These are phyloP conservation scores for Melanogaster broomeanus DNA, from an alignment of 768 basidiomycete genomes.

Conservation along the genomic window DNA sequence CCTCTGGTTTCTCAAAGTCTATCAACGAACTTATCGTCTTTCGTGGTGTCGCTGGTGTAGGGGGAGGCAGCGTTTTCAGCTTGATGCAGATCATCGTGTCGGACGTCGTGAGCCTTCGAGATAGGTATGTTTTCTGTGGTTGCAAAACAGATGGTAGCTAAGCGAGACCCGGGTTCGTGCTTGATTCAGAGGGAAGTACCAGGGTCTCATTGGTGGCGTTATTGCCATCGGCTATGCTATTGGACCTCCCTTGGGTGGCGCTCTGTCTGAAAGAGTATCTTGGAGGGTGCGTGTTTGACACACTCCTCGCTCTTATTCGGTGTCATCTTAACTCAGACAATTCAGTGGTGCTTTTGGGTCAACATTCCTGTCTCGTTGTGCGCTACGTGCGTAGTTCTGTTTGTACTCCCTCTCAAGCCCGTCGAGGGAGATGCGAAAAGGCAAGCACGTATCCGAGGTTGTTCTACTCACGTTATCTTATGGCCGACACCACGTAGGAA, in stretches of 20 bases:
- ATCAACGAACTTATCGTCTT: slow-evolving; percentile 72
- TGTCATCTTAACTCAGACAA: background rate
- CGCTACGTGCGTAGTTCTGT: slow-evolving; percentile 57
- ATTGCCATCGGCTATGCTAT: slow-evolving; percentile 58
- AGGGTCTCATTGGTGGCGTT: slow-evolving; percentile 67
- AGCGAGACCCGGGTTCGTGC: background rate
- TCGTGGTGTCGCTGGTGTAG: slow-evolving; percentile 66
- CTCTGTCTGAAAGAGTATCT: slow-evolving; percentile 57
- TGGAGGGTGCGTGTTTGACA: slow-evolving; percentile 54
- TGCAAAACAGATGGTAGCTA: background rate
- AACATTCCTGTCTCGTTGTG: slow-evolving; percentile 59
- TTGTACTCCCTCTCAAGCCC: slow-evolving; percentile 68
- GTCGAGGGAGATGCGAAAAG: slow-evolving; percentile 60
- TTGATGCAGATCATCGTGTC: slow-evolving; percentile 72
- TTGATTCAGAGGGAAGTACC: slow-evolving; percentile 73
- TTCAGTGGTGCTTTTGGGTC: slow-evolving; percentile 76
- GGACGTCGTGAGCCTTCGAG: slow-evolving; percentile 70
- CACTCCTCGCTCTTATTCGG: background rate
- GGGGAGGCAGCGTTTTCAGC: slow-evolving; percentile 71
- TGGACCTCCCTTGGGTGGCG: slow-evolving; percentile 70
- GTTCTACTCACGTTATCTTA: background rate
- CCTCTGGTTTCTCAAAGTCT: slow-evolving; percentile 64
- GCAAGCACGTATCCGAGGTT: slow-evolving; percentile 27
- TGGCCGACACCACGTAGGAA: slow-evolving; percentile 43
- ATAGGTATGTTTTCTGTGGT: slow-evolving; percentile 40